Percentiles rank a stretch among this genome's conserved stretches.
Evolutionary conservation across 495 filamentous ascomycete genomes (phyloP).

Genomic region (Aspergillus leporis): DNA sequence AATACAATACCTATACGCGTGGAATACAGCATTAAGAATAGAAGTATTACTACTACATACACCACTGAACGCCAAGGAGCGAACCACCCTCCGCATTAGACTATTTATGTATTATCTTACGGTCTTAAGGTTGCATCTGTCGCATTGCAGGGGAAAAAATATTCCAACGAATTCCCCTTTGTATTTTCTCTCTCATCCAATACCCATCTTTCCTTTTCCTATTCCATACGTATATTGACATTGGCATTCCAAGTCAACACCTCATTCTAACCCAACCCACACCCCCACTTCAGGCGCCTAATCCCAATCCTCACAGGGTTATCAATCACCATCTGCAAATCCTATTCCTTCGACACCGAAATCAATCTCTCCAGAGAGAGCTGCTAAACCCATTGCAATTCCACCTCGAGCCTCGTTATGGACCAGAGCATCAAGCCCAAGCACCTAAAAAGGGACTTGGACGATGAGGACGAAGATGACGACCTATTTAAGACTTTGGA

Average conservation of each 20-base stretch:
- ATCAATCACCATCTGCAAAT: background rate
- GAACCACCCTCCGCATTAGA: background rate
- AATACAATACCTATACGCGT: too few species aligned
- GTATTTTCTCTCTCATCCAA: background rate
- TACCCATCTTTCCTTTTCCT: background rate
- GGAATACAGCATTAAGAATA: too few species aligned
- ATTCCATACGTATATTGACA: background rate
- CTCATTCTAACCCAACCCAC: too few species aligned
- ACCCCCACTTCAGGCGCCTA: too few species aligned
- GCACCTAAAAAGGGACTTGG: slow-evolving; percentile 16
- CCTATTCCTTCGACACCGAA: background rate
- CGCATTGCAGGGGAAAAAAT: background rate
- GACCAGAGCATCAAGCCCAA: slow-evolving; percentile 2
- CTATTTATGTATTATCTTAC: background rate
- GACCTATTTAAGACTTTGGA: slow-evolving; percentile 71
- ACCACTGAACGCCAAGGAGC: background rate
- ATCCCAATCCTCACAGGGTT: too few species aligned
- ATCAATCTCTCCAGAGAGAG: background rate
- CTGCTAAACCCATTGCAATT: background rate
- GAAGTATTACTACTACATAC: background rate
- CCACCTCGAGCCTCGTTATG: background rate
- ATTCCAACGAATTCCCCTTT: background rate
- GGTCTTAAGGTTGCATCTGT: background rate
- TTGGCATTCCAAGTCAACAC: too few species aligned
- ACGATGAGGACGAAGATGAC: slow-evolving; percentile 64